These are phyloP conservation scores for Alternaria rosae DNA, from an alignment of 2,329 filamentous ascomycete genomes.

Conservation along the genomic window DNA sequence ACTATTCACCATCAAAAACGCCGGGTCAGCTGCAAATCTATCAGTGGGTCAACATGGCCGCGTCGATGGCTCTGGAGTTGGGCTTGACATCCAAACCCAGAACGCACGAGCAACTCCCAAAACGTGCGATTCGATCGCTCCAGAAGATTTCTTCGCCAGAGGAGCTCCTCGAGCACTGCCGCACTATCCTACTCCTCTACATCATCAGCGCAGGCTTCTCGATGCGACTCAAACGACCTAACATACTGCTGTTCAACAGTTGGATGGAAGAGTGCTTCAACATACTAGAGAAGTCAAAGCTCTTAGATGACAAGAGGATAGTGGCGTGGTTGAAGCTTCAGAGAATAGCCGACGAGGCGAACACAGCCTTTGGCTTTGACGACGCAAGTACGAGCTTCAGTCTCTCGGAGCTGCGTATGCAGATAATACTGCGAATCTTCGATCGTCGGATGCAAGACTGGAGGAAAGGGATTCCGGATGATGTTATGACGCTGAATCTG, in stretches of 20 bases:
- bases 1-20: constrained; percentile 44
- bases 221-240: constrained; percentile 44
- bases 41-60: constrained; percentile 46
- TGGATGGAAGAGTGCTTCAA: constrained; percentile 48
- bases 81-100: constrained; percentile 47
- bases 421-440: constrained; percentile 46
- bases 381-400: constrained; percentile 49
- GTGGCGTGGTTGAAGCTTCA: constrained; percentile 45
- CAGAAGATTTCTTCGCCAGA: constrained; percentile 46
- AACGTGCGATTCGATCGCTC: constrained; percentile 40
- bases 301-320: constrained; percentile 39
- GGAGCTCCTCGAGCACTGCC: constrained; percentile 45
- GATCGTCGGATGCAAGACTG: constrained; percentile 48
- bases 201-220: constrained; percentile 44
- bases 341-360: constrained; percentile 47
- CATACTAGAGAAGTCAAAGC: constrained; percentile 42
- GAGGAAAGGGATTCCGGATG: constrained; percentile 40
- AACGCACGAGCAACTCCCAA: constrained; percentile 49
- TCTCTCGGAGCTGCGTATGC: constrained; percentile 45
- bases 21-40: constrained; percentile 46
- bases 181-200: constrained; percentile 44
- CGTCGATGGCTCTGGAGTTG: constrained; percentile 47
- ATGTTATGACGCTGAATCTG: constrained; percentile 39
- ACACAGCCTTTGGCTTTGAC: constrained; percentile 48
- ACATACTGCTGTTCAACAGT: constrained; percentile 45